Base-by-base conservation (phyloP, 1,139 yeast species). In the Pichia sp. region DNA sequence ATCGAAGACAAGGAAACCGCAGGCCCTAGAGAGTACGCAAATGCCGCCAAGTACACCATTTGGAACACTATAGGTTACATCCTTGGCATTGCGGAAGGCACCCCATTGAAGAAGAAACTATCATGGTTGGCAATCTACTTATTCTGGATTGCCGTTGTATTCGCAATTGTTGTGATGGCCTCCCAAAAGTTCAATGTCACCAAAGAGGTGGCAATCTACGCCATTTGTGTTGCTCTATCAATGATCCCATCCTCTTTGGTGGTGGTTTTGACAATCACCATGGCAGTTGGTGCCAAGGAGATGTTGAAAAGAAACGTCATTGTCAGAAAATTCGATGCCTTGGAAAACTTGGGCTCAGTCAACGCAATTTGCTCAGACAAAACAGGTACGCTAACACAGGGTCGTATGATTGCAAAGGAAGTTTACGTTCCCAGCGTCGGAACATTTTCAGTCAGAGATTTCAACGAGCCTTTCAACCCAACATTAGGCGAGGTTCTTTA, bases 211-310 rank as follows among this genome's bases (percentile, higher is more conserved):
- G 93, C 92, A 26, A 84, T 87, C 54, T 87, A 87, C 66, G 95
- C 95, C 15, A 84, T 87, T 64, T 87, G 90, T 70, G 89, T 85
- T 52, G 93, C 93, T 1, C 75, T 87, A 51, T 83, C 93, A 3
- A 86, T 87, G 93, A 87, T 87, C 64, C 95, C 95, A 2, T 87
- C 92, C 4, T 84, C 92, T 0, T 76, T 87, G 62, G 85, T 87
- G 57, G 95, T 87, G 44, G 95, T 87, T 26, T 77, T 87, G 58
- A 87, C 95, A 15, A 87, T 87, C 59, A 87, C 95, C 4, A 87
- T 87, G 93, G 92, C 95, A 7, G 85, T 86, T 58, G 95, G 95
- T 29, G 87, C 95, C 42, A 85, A 84, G 62, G 86, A 82, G 15
- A 87, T 87, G 95, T 86, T 84, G 45, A 70, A 72, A 49, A 79